These are phyloP conservation scores for Chondrostereum purpureum DNA, from an alignment of 1,284 basidiomycete genomes.

Conservation along the genomic window DNA sequence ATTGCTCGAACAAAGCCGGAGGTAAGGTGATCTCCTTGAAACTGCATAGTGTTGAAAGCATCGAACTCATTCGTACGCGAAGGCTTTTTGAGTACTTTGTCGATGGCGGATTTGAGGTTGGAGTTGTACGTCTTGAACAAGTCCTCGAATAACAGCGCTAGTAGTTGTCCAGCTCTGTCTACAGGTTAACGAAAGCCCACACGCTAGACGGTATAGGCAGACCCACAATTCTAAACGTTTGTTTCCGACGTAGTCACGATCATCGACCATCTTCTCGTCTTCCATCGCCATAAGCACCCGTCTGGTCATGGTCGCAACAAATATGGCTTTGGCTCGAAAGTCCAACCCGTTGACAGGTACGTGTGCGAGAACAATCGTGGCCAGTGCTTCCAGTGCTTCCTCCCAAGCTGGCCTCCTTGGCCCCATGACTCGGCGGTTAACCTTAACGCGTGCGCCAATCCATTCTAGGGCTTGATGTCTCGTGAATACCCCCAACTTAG, in stretches of 20 bases:
- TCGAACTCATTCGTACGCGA: constrained; percentile 95
- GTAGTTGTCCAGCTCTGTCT: constrained; percentile 86
- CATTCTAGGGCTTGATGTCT: constrained; percentile 93
- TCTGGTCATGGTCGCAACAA: constrained; percentile 96
- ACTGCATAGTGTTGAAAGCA: constrained; percentile 90
- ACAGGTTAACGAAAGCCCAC: constrained; percentile 11
- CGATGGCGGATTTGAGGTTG: constrained; percentile 93
- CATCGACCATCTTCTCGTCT: constrained; percentile 96
- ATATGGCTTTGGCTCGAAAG: constrained; percentile 93
- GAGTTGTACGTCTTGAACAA: constrained; percentile 99
- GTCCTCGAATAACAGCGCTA: constrained; percentile 96
- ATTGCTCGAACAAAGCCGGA: constrained; percentile 96
- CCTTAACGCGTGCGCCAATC: constrained; percentile 89
- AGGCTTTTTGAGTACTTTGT: constrained; percentile 97
- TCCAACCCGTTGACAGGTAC: constrained; percentile 90
- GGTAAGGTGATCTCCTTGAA: constrained; percentile 93
- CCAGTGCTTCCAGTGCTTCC: constrained; percentile 93
- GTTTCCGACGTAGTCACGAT: constrained; percentile 99
- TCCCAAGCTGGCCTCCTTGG: constrained; percentile 86
- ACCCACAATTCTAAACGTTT: constrained; percentile 95
- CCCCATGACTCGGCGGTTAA: constrained; percentile 74
- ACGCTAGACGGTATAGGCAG: constrained; percentile 9
- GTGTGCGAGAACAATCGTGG: constrained; percentile 96
- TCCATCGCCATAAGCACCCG: constrained; percentile 95
- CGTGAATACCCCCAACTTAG: constrained; percentile 87